Percentiles rank a stretch among this genome's conserved stretches.
Evolutionary conservation across 2,329 filamentous ascomycete genomes (phyloP).

Genomic region (Metarhizium rileyi): DNA sequence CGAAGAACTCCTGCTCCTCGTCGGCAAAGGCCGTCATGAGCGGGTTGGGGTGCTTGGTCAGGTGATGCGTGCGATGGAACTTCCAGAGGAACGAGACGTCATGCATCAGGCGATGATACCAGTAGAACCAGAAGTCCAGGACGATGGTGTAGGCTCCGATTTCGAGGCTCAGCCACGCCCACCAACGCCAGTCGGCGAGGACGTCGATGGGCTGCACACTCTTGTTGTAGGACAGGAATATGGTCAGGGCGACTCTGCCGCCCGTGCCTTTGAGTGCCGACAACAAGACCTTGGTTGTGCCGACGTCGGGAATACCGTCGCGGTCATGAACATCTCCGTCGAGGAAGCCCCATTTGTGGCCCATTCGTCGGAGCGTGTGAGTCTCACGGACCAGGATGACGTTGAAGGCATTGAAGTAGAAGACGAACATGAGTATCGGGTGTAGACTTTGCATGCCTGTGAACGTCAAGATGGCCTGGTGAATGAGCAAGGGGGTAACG

Average conservation of each 20-base stretch:
- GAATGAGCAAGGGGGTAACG: slow-evolving; percentile 25
- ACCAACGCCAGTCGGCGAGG: slow-evolving; percentile 11
- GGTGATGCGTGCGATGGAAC: slow-evolving; percentile 33
- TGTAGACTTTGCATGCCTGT: not conserved
- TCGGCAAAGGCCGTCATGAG: slow-evolving; percentile 21
- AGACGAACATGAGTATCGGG: not conserved
- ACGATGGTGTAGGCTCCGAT: slow-evolving; percentile 30
- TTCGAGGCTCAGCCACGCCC: slow-evolving; percentile 27
- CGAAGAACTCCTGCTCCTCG: slow-evolving; percentile 28
- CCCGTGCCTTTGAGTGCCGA: slow-evolving; percentile 24
- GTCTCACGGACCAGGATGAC: slow-evolving; percentile 1
- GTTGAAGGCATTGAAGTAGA: slow-evolving; percentile 5
- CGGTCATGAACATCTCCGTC: slow-evolving; percentile 26
- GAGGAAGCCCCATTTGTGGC: slow-evolving; percentile 29
- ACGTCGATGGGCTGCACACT: slow-evolving; percentile 3
- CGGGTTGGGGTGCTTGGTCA: slow-evolving; percentile 34
- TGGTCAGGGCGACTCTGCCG: slow-evolving; percentile 21
- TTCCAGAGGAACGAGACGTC: slow-evolving; percentile 30
- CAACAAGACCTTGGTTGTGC: slow-evolving; percentile 21
- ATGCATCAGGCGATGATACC: slow-evolving; percentile 27
- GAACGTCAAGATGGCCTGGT: slow-evolving; percentile 17
- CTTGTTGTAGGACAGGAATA: slow-evolving; percentile 11
- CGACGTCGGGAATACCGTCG: slow-evolving; percentile 27
- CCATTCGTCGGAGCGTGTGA: slow-evolving; percentile 19
- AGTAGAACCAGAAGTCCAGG: slow-evolving; percentile 35